phyloP scores from a whole-genome alignment of 164 flowering plant species.

The Magnolia sinica region DNA sequence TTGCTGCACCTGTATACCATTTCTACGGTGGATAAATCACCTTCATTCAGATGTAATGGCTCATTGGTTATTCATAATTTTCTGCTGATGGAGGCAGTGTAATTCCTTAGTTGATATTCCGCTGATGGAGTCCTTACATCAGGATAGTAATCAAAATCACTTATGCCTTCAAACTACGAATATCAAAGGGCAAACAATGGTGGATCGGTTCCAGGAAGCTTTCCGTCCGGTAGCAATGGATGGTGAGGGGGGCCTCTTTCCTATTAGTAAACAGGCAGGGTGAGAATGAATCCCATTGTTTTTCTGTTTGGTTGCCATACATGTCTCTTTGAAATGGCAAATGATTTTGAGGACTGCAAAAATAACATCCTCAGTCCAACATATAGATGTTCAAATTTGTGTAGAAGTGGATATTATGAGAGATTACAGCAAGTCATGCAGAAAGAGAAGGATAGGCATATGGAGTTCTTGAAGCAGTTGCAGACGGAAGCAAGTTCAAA shows the following conservation, averaged over 20 bases:
- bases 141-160: conserved; percentile 32
- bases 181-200: conserved; percentile 42
- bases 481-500: conserved; percentile 23
- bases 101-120: not conserved
- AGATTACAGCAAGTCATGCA: conserved; percentile 72
- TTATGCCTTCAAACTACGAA: conserved; percentile 20
- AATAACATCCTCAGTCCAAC: not conserved
- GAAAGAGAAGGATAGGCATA: conserved; percentile 55
- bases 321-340: not conserved
- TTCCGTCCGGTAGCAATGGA: conserved; percentile 37
- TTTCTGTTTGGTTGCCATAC: not conserved
- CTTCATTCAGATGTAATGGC: not conserved
- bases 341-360: not conserved
- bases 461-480: conserved; percentile 39
- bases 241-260: conserved; percentile 23
- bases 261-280: conserved; percentile 38
- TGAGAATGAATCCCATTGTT: conserved; percentile 17
- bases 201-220: conserved; percentile 64
- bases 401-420: conserved; percentile 52
- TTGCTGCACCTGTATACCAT: not conserved
- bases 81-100: not conserved
- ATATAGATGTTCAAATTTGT: conserved; percentile 14
- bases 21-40: not conserved
- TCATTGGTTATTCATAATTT: not conserved
- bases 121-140: conserved; percentile 3